These are phyloP conservation scores for Boletus hoseneyae DNA, from an alignment of 1,284 basidiomycete species.

Conservation along the genomic window DNA sequence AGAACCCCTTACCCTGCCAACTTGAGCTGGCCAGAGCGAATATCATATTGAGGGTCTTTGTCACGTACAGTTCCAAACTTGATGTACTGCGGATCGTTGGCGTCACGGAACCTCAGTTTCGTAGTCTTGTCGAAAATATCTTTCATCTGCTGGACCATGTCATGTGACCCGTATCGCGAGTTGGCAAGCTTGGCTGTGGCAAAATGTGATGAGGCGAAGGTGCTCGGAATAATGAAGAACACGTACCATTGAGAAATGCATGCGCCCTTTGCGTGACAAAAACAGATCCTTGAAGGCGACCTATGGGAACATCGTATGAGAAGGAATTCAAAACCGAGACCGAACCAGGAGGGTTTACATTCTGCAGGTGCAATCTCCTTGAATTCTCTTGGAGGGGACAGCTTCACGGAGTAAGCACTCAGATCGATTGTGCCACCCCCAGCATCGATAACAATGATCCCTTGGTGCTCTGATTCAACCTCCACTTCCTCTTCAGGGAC, in stretches of 20 bases:
- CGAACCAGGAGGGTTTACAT: slow-evolving; percentile 29
- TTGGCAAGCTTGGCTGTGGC: slow-evolving; percentile 32
- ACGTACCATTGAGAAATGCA: slow-evolving; percentile 33
- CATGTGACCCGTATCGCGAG: slow-evolving; percentile 25
- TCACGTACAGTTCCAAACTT: slow-evolving; percentile 45
- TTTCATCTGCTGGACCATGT: slow-evolving; percentile 32
- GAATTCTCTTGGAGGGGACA: slow-evolving; percentile 28
- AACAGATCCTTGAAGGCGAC: slow-evolving; percentile 33
- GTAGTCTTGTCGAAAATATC: too few relatives aligned
- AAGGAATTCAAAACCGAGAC: background rate
- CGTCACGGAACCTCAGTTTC: too few relatives aligned
- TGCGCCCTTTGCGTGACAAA: slow-evolving; percentile 43
- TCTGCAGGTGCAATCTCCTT: slow-evolving; percentile 39
- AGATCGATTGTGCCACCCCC: slow-evolving; percentile 49
- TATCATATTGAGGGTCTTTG: slow-evolving; percentile 40
- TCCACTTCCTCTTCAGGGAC: slow-evolving; percentile 12
- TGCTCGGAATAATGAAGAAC: background rate
- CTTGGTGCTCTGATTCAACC: slow-evolving; percentile 28
- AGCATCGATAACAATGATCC: slow-evolving; percentile 35
- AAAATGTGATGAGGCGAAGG: slow-evolving; percentile 14
- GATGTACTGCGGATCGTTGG: slow-evolving; percentile 43
- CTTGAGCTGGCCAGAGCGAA: slow-evolving; percentile 44
- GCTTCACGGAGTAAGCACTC: slow-evolving; percentile 40
- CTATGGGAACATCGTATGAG: slow-evolving; percentile 11
- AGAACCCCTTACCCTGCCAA: slow-evolving; percentile 36